Conservation (phyloP, 2,329 filamentous ascomycete species). For the Diaporthe sp. region DNA sequence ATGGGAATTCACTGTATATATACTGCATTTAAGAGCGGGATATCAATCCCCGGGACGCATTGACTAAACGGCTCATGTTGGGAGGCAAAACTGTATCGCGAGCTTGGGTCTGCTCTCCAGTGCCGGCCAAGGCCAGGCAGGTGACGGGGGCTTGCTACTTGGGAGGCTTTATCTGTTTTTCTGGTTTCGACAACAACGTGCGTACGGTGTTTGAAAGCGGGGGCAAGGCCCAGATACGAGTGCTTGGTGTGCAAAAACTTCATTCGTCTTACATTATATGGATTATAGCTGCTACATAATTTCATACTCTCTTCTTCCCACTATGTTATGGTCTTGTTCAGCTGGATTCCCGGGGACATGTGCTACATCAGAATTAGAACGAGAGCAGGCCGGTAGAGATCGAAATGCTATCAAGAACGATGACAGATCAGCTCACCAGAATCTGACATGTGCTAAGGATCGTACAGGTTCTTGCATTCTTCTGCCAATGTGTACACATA, state of each 20-base stretch:
- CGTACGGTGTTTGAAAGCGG: conserved; percentile 24
- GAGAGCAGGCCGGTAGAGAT: neutral
- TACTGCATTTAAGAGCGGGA: conserved; percentile 29
- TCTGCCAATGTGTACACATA: neutral
- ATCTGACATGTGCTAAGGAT: neutral
- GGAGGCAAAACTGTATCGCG: conserved; percentile 31
- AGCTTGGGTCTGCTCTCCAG: conserved; percentile 10
- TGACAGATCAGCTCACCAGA: neutral
- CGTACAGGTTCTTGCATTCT: neutral
- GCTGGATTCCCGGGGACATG: neutral
- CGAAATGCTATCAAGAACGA: neutral
- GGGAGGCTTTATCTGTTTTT: neutral
- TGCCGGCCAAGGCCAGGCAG: conserved; percentile 10
- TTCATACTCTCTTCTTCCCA: conserved; percentile 19
- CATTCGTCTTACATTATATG: conserved; percentile 8
- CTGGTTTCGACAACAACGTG: conserved; percentile 20
- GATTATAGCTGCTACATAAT: conserved; percentile 23
- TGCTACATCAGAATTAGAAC: neutral
- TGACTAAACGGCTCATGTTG: conserved; percentile 26
- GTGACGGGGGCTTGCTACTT: neutral
- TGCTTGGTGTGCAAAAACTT: conserved; percentile 8
- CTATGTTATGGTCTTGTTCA: neutral
- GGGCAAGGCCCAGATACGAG: conserved; percentile 14
- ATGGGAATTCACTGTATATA: conserved; percentile 34
- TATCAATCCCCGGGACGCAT: conserved; percentile 4